Conservation (phyloP, 2,329 filamentous ascomycete species). For the Iodosphaeria phyllophila region DNA sequence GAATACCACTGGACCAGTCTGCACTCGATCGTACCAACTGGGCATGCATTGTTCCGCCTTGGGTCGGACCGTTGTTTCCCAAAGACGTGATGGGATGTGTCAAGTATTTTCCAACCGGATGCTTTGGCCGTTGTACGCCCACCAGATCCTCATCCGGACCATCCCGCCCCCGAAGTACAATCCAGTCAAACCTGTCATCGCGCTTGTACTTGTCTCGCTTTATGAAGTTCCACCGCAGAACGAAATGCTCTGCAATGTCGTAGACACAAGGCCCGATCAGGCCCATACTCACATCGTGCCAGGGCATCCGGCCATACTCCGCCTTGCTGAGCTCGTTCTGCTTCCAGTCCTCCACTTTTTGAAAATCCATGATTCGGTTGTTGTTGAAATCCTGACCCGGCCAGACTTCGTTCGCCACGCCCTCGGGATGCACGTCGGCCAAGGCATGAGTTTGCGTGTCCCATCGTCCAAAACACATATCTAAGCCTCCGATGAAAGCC, state of each 20-base stretch:
- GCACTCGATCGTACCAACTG: constrained; percentile 76
- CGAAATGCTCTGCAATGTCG: constrained; percentile 91
- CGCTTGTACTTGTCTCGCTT: constrained; percentile 98
- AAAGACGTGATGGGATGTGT: constrained; percentile 60
- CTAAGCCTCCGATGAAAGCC: constrained; percentile 86
- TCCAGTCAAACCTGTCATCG: constrained; percentile 66
- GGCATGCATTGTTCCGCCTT: constrained; percentile 58
- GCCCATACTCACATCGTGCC: constrained; percentile 92
- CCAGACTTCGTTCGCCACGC: constrained; percentile 64
- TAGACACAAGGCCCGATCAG: constrained; percentile 78
- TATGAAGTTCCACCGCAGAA: constrained; percentile 88
- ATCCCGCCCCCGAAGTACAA: constrained; percentile 57
- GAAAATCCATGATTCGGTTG: constrained; percentile 89
- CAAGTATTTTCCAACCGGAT: constrained; percentile 75
- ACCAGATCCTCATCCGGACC: constrained; percentile 70
- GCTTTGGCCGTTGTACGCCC: constrained; percentile 73
- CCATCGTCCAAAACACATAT: constrained; percentile 93
- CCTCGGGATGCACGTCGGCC: constrained; percentile 68
- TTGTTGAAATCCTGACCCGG: constrained; percentile 98
- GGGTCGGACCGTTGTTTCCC: constrained; percentile 40
- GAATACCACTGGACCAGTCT: constrained; percentile 86
- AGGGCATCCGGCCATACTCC: constrained; percentile 89
- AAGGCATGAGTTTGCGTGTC: constrained; percentile 72
- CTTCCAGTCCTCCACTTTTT: constrained; percentile 82
- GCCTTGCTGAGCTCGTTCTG: constrained; percentile 82